Evolutionary conservation across 176 grass and related monocot genomes (phyloP).

Genomic region (Saccharum spontaneum): DNA sequence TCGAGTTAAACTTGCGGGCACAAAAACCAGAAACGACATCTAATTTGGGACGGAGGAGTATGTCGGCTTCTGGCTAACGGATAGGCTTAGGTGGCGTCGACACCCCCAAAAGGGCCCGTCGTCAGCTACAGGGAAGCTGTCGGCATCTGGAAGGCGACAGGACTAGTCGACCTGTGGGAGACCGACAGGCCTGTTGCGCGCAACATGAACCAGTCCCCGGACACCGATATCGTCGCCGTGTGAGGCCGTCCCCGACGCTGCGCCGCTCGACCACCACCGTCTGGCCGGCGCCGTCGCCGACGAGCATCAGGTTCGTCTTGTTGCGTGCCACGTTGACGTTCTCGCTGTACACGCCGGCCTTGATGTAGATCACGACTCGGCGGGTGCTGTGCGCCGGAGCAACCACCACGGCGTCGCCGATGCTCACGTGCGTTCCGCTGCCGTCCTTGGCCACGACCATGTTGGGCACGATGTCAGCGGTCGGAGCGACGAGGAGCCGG

Average conservation of each 20-base stretch:
- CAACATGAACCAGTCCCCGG: slow-evolving; percentile 53
- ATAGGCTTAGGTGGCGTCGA: too few species aligned
- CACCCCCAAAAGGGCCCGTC: too few species aligned
- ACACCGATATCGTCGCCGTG: slow-evolving; percentile 52
- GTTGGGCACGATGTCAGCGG: slow-evolving; percentile 41
- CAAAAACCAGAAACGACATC: too few species aligned
- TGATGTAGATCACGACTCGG: slow-evolving; percentile 61
- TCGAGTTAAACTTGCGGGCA: too few species aligned
- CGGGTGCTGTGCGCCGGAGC: slow-evolving; percentile 33
- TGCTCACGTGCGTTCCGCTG: slow-evolving; percentile 41
- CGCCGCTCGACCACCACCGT: slow-evolving; percentile 43
- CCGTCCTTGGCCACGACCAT: slow-evolving; percentile 58
- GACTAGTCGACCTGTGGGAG: too few species aligned
- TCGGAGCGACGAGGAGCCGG: too few species aligned
- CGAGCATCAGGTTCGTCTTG: slow-evolving; percentile 59
- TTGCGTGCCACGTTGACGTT: slow-evolving; percentile 55
- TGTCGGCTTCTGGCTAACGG: too few species aligned
- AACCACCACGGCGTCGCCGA: slow-evolving; percentile 46
- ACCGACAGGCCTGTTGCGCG: slow-evolving; percentile 1
- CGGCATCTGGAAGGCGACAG: too few species aligned
- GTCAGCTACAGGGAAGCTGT: too few species aligned
- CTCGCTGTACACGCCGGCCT: slow-evolving; percentile 53
- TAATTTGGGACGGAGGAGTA: too few species aligned
- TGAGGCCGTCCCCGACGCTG: slow-evolving; percentile 31
- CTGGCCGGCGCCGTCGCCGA: slow-evolving; percentile 35